These are phyloP conservation scores for Trichophyton verrucosum DNA, from an alignment of 2,329 filamentous ascomycete genomes.

Conservation along the genomic window DNA sequence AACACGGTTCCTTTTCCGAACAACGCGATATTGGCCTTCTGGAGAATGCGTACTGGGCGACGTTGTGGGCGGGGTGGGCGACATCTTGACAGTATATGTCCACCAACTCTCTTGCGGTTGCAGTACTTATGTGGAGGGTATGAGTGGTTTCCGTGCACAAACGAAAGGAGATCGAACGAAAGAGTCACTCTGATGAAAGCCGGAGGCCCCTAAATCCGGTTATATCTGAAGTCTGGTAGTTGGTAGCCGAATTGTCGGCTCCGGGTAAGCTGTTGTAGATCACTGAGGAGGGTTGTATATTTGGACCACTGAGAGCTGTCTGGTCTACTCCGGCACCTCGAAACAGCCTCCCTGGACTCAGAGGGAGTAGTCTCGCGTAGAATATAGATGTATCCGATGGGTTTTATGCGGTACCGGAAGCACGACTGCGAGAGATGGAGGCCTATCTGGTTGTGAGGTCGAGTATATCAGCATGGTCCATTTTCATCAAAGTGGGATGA, in stretches of 20 bases:
- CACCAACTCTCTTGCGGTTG: not conserved
- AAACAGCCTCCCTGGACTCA: not conserved
- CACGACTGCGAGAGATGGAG: not conserved
- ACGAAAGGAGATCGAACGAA: not conserved
- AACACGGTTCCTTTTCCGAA: slow-evolving; percentile 82
- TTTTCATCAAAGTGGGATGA: not conserved
- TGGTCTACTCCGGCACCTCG: not conserved
- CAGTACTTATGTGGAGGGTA: not conserved
- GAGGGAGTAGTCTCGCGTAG: not conserved
- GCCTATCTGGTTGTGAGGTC: not conserved
- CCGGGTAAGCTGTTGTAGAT: not conserved
- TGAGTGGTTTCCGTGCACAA: not conserved
- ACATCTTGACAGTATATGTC: slow-evolving; percentile 17
- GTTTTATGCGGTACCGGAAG: not conserved
- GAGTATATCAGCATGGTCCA: not conserved
- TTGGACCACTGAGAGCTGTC: not conserved
- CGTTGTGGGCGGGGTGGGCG: slow-evolving; percentile 43
- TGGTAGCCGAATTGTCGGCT: not conserved
- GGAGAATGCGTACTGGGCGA: slow-evolving; percentile 60
- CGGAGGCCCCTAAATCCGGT: not conserved
- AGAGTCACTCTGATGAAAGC: not conserved
- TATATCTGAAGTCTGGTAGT: not conserved
- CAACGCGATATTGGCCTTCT: slow-evolving; percentile 73
- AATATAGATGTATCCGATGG: not conserved
- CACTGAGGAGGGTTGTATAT: not conserved